Conservation (phyloP, 805 yeast genomes). For the Yamadazyma insecticola region DNA sequence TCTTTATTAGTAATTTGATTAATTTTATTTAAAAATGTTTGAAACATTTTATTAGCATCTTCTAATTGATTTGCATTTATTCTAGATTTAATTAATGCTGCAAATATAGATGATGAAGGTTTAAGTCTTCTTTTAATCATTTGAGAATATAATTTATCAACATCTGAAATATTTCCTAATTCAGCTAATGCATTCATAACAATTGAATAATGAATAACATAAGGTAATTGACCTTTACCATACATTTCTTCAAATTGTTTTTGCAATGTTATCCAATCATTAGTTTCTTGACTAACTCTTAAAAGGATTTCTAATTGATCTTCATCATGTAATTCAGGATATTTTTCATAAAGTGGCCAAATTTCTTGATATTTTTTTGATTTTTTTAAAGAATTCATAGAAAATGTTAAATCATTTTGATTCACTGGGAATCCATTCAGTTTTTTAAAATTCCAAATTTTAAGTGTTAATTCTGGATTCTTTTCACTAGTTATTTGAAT, state of each 20-base stretch:
- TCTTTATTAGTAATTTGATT: slow-evolving; percentile 11
- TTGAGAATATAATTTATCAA: slow-evolving; percentile 47
- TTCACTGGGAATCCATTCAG: neutral
- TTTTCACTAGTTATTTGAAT: slow-evolving; percentile 2
- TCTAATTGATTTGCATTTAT: slow-evolving; percentile 30
- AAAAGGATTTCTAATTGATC: slow-evolving; percentile 47
- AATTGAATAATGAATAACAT: slow-evolving; percentile 50
- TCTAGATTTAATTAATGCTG: slow-evolving; percentile 43
- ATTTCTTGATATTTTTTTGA: slow-evolving; percentile 18
- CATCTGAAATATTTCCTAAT: slow-evolving; percentile 44
- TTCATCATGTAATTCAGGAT: slow-evolving; percentile 41
- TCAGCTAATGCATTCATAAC: slow-evolving; percentile 58
- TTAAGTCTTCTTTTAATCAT: slow-evolving; percentile 39
- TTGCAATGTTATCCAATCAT: slow-evolving; percentile 54
- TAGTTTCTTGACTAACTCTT: slow-evolving; percentile 38
- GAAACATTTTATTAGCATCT: slow-evolving; percentile 24
- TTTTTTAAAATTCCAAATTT: slow-evolving; percentile 6
- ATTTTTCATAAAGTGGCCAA: slow-evolving; percentile 26
- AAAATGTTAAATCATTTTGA: slow-evolving; percentile 21
- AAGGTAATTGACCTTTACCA: slow-evolving; percentile 51
- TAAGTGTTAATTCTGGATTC: slow-evolving; percentile 2
- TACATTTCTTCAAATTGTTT: slow-evolving; percentile 52
- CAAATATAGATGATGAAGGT: slow-evolving; percentile 42
- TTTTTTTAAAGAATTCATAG: slow-evolving; percentile 25
- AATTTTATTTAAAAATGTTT: slow-evolving; percentile 17